Percentiles rank a stretch among this genome's conserved stretches.
Conservation (phyloP, 2,329 filamentous ascomycete genomes). For the Pyrenophora graminea region DNA sequence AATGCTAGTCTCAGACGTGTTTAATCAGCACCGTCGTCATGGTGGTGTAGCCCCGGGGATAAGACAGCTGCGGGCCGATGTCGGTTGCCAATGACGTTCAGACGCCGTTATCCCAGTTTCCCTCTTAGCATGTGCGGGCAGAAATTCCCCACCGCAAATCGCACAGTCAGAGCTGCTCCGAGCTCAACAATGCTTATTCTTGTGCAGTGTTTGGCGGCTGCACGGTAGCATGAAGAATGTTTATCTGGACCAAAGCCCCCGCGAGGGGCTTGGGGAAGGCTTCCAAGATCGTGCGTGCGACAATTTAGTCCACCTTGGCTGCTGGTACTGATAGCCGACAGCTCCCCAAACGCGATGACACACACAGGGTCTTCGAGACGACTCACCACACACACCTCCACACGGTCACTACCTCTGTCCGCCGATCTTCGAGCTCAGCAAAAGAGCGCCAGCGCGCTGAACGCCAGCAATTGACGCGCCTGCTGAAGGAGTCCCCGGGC, state of each 20-base stretch:
- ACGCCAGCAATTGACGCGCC: conserved; percentile 43
- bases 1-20: background rate
- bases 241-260: conserved; percentile 41
- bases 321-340: conserved; percentile 16
- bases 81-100: conserved; percentile 26
- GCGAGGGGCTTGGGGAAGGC: conserved; percentile 38
- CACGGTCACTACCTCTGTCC: conserved; percentile 23
- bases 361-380: conserved; percentile 6
- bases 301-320: conserved; percentile 13
- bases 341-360: conserved; percentile 32
- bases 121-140: conserved; percentile 5
- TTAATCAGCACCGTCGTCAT: conserved; percentile 2
- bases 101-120: conserved; percentile 7
- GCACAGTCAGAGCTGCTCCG: conserved; percentile 12
- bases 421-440: conserved; percentile 32
- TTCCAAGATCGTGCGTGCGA: conserved; percentile 26
- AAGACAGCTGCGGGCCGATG: conserved; percentile 9
- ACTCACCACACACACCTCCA: conserved; percentile 8
- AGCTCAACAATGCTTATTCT: background rate
- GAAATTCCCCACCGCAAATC: conserved; percentile 7
- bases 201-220: conserved; percentile 13
- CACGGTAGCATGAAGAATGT: conserved; percentile 46
- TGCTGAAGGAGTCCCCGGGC: conserved; percentile 86
- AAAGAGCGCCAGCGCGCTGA: conserved; percentile 45
- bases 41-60: conserved; percentile 7